Evolutionary conservation across 2,329 filamentous ascomycete genomes (phyloP).

Genomic region (Pseudogymnoascus sp.): DNA sequence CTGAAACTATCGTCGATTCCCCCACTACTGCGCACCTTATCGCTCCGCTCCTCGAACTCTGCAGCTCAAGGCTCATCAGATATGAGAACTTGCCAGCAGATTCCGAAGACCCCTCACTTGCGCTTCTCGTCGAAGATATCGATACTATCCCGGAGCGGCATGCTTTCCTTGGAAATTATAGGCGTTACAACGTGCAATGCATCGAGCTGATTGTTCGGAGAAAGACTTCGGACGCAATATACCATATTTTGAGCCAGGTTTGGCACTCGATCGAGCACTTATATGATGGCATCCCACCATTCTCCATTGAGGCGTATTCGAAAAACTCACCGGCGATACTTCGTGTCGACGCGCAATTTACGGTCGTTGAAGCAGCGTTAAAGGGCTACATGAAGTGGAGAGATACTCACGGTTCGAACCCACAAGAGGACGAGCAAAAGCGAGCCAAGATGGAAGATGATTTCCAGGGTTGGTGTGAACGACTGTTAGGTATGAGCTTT

Average conservation of each 20-base stretch:
- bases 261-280: conserved; percentile 66
- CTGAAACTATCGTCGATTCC: conserved; percentile 59
- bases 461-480: conserved; percentile 64
- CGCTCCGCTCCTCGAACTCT: conserved; percentile 70
- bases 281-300: conserved; percentile 60
- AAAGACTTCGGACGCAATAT: conserved; percentile 75
- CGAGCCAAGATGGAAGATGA: conserved; percentile 51
- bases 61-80: conserved; percentile 72
- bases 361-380: conserved; percentile 77
- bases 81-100: conserved; percentile 84
- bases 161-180: conserved; percentile 91
- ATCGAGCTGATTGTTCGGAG: conserved; percentile 80
- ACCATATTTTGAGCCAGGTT: conserved; percentile 75
- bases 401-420: conserved; percentile 40
- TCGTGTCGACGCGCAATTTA: conserved; percentile 79
- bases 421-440: conserved; percentile 42
- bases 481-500: conserved; percentile 61
- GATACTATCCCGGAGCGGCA: conserved; percentile 91
- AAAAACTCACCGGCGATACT: conserved; percentile 67
- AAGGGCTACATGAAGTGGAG: conserved; percentile 85
- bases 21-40: conserved; percentile 54
- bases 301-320: conserved; percentile 55
- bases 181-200: conserved; percentile 78
- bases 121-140: conserved; percentile 86
- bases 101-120: conserved; percentile 66